Conservation (phyloP, 2,329 filamentous ascomycete genomes). For the Aspergillus piperis region DNA sequence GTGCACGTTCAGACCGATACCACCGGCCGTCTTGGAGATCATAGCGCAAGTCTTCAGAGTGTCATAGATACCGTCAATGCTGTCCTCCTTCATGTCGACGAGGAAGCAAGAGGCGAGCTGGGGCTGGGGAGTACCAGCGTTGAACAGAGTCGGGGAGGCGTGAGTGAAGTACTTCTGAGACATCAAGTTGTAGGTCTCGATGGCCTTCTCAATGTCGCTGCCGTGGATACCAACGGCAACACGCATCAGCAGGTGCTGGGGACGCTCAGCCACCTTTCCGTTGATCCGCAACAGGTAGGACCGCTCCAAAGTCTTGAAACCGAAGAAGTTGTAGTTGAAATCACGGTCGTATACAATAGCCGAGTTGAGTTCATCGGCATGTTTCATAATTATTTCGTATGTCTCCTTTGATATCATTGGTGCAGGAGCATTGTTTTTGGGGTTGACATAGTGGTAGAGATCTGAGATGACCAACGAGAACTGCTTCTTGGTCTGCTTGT, state of each 20-base stretch:
- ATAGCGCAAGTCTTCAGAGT: slow-evolving; percentile 98
- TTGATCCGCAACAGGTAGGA: slow-evolving; percentile 96
- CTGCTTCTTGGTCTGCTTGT: slow-evolving; percentile 99
- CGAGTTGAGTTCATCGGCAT: slow-evolving; percentile 96
- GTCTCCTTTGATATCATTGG: slow-evolving; percentile 94
- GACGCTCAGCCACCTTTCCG: slow-evolving; percentile 93
- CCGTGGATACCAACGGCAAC: slow-evolving; percentile 96
- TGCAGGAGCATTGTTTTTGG: slow-evolving; percentile 77
- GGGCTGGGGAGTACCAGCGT: slow-evolving; percentile 89
- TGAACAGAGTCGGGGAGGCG: slow-evolving; percentile 96
- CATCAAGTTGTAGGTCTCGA: slow-evolving; percentile 99
- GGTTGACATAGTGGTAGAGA: slow-evolving; percentile 94
- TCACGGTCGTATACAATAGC: slow-evolving; percentile 99
- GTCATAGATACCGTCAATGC: slow-evolving; percentile 98
- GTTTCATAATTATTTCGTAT: slow-evolving; percentile 91
- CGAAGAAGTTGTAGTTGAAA: slow-evolving; percentile 99
- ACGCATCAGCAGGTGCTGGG: slow-evolving; percentile 99
- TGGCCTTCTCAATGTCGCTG: slow-evolving; percentile 87
- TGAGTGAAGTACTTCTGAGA: slow-evolving; percentile 98
- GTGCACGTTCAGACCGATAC: slow-evolving; percentile 95
- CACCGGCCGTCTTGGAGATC: slow-evolving; percentile 99
- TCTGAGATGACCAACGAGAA: slow-evolving; percentile 95
- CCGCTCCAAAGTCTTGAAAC: slow-evolving; percentile 98
- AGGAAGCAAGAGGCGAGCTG: slow-evolving; percentile 98
- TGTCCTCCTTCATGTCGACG: slow-evolving; percentile 99